Evolutionary conservation across 257 asterid genomes (phyloP), one percentile per base, ranked within the genome.

Genomic region (Plectranthus barbatus): DNA sequence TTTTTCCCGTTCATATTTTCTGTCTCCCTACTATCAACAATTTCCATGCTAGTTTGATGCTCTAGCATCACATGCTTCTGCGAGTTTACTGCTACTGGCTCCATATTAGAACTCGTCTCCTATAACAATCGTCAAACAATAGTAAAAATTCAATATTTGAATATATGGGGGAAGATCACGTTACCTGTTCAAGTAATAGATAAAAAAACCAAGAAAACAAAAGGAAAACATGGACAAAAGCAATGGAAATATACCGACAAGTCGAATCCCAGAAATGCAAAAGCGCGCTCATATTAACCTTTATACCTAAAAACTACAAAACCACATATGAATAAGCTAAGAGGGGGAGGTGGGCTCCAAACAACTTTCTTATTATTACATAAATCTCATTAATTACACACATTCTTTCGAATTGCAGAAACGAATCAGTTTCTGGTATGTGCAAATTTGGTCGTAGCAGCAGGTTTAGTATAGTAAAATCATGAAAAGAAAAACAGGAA

Each of bases 1-100:
- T n/a, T n/a, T n/a, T n/a, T n/a, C n/a, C n/a, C n/a, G n/a, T n/a
- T n/a, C n/a, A n/a, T n/a, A n/a, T n/a, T n/a, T n/a, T n/a, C n/a
- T n/a, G n/a, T n/a, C n/a, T n/a, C n/a, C n/a, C n/a, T n/a, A n/a
- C n/a, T n/a, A n/a, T n/a, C n/a, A n/a, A n/a, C n/a, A n/a, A n/a
- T n/a, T n/a, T n/a, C n/a, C n/a, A n/a, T n/a, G n/a, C n/a, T n/a
- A n/a, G n/a, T n/a, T n/a, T n/a, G n/a, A n/a, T n/a, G n/a, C n/a
- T n/a, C n/a, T n/a, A n/a, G n/a, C n/a, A n/a, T n/a, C n/a, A n/a
- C n/a, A n/a, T n/a, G 96, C 76, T 93, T 90, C 57, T 85, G 96
- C 12, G 97, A 79, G 47, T 90, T 86, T 54, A 89, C 92, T 0
- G 97, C 83, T 24, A 89, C 83, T n/a, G 78, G 87, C 78, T 92